phyloP scores from a whole-genome alignment of 176 grass and related monocot genomes.

The Aechmea fasciata region DNA sequence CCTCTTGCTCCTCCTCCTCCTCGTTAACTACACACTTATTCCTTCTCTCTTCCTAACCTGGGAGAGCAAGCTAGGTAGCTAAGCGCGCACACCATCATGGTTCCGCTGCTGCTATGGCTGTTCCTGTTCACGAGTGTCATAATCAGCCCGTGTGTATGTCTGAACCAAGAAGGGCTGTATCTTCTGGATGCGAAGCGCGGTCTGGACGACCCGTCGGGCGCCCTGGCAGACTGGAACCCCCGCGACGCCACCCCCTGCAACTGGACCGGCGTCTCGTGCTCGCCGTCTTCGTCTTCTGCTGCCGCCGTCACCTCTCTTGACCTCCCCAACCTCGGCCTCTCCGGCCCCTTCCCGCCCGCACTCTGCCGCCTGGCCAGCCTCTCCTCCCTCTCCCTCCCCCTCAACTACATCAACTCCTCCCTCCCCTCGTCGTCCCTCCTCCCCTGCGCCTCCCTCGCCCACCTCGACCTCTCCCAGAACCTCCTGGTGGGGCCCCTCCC shows the following conservation, averaged over 20 bases:
- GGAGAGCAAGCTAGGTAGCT: too few relatives aligned
- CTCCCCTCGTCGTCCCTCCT: slow-evolving; percentile 11
- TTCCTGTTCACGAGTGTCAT: background rate
- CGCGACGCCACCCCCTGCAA: slow-evolving; percentile 45
- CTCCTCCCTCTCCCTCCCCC: slow-evolving; percentile 28
- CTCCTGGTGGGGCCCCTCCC: slow-evolving; percentile 53
- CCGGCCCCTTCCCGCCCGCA: slow-evolving; percentile 51
- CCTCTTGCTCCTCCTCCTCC: too few relatives aligned
- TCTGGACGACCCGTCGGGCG: slow-evolving; percentile 9
- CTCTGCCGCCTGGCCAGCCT: slow-evolving; percentile 58
- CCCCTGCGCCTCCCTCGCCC: slow-evolving; percentile 22
- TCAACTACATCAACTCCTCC: slow-evolving; percentile 63
- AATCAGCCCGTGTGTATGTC: background rate
- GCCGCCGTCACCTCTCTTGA: slow-evolving; percentile 24
- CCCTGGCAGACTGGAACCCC: slow-evolving; percentile 38
- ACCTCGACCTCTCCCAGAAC: slow-evolving; percentile 64
- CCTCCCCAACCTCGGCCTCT: slow-evolving; percentile 20
- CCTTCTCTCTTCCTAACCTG: too few relatives aligned
- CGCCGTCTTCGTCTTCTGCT: background rate
- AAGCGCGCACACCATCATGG: background rate
- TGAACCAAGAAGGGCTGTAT: slow-evolving; percentile 45
- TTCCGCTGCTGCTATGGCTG: slow-evolving; percentile 16
- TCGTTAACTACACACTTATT: too few relatives aligned
- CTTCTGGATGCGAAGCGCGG: slow-evolving; percentile 54
- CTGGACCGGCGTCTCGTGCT: slow-evolving; percentile 59